Evolutionary conservation across 805 yeast species (phyloP), one percentile per base, ranked within the genome.

Genomic region (Yamadazyma olivae): DNA sequence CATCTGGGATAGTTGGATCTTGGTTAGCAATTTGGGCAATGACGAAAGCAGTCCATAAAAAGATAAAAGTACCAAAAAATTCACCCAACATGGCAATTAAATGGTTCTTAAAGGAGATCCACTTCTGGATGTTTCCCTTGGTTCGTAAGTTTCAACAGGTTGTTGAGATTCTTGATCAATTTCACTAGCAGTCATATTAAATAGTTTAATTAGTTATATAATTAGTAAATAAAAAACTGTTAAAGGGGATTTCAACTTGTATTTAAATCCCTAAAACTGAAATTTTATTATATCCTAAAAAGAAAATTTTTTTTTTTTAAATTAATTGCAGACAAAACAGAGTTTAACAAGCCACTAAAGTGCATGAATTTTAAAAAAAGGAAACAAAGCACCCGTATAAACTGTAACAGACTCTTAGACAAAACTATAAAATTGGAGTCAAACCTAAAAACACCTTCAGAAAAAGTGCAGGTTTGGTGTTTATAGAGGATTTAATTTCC

Each of bases 1-100:
- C 33, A 14, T 39, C 35, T 10, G 61, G 55, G 27, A 56, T 54
- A 36, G 44, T 45, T 12, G 70, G 64, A 47, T 71, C 79, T 46
- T 71, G 75, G 64, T 81, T 87, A 44, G 95, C 95, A 55, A 79
- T 78, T 59, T 83, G 88, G 25, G 93, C 95, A 70, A 86, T 85
- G 35, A 83, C 72, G 47, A 74, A 84, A 4, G 95, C 95, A 43
- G 79, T 71, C 83, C 88, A 83, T 45, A 88, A 67, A 65, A 87
- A 87, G 58, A 83, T 70, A 56, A 84, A 87, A 24, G 96, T 87
- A 51, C 96, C 96, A 51, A 79, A 74, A 59, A 87, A 84, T 64
- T 87, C 96, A 59, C 89, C 93, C 40, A 75, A 61, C 23, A 73
- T 69, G n/a, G 88, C 90, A 50, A 83, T 67, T 32, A 74, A 48